phyloP scores from a whole-genome alignment of 1,284 basidiomycete genomes.

The Melampsora americana region DNA sequence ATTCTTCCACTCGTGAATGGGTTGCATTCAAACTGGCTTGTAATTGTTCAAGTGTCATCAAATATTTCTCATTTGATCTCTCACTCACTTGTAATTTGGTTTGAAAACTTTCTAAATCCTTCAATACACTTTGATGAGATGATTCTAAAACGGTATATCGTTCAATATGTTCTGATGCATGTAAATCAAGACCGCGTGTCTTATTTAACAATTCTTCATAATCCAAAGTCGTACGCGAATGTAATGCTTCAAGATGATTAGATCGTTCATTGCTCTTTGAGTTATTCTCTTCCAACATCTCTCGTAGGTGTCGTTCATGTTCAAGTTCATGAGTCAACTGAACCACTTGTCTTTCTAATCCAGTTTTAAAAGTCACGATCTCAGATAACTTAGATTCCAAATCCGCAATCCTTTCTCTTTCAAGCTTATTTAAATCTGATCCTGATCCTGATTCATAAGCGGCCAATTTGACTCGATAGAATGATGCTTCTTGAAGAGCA shows the following conservation, averaged over 20 bases:
- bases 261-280: conserved; percentile 75
- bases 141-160: conserved; percentile 72
- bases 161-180: conserved; percentile 74
- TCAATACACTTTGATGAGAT: conserved; percentile 71
- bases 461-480: conserved; percentile 86
- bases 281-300: conserved; percentile 75
- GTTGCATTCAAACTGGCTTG: conserved; percentile 73
- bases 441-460: conserved; percentile 74
- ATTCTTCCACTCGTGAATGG: conserved; percentile 72
- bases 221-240: conserved; percentile 67
- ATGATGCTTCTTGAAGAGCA: conserved; percentile 90
- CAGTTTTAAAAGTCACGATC: conserved; percentile 67
- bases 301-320: conserved; percentile 57
- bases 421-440: conserved; percentile 63
- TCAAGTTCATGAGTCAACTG: conserved; percentile 60
- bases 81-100: conserved; percentile 70
- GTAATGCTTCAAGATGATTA: conserved; percentile 74
- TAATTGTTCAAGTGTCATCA: conserved; percentile 79
- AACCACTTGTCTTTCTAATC: conserved; percentile 70
- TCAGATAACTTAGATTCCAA: conserved; percentile 77
- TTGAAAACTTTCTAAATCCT: conserved; percentile 68
- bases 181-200: conserved; percentile 64
- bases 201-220: conserved; percentile 71
- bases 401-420: conserved; percentile 73
- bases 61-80: conserved; percentile 71